Conservation (phyloP, 2,329 filamentous ascomycete genomes). For the Cryoendolithus antarcticus region DNA sequence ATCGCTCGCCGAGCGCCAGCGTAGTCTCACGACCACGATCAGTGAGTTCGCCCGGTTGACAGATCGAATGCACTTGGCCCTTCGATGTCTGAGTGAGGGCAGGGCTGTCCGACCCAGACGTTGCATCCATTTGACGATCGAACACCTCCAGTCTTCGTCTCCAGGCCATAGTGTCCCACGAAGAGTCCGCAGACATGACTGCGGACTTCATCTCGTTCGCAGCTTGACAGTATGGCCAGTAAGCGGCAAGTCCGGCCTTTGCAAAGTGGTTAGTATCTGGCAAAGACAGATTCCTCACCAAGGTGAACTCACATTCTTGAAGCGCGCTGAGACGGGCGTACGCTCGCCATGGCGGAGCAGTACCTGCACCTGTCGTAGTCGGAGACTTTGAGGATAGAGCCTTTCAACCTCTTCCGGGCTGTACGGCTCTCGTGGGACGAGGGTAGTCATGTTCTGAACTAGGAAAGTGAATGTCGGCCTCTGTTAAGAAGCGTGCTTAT, state of each 20-base stretch:
- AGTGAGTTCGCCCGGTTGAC: conserved; percentile 48
- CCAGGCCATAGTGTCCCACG: conserved; percentile 49
- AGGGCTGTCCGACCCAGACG: conserved; percentile 28
- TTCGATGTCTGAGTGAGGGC: conserved; percentile 54
- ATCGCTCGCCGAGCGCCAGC: conserved; percentile 34
- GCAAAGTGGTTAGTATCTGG: neutral
- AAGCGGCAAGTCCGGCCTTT: conserved; percentile 22
- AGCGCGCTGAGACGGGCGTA: conserved; percentile 76
- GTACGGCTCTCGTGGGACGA: conserved; percentile 64
- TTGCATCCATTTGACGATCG: conserved; percentile 40
- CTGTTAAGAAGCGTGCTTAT: too few species aligned
- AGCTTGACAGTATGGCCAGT: conserved; percentile 85
- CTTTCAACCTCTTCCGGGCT: conserved; percentile 63
- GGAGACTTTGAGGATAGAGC: conserved; percentile 69
- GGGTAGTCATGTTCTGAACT: conserved; percentile 54
- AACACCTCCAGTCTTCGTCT: conserved; percentile 74
- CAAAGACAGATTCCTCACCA: too few species aligned
- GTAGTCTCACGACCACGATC: conserved; percentile 39
- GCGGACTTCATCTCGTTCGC: conserved; percentile 58
- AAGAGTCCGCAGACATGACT: conserved; percentile 42
- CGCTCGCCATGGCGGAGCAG: conserved; percentile 47
- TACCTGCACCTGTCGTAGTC: conserved; percentile 83
- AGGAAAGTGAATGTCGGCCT: neutral
- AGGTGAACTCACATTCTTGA: conserved; percentile 47
- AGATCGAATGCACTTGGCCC: conserved; percentile 67